phyloP scores from a whole-genome alignment of 2,329 filamentous ascomycete species.

The Sarocladium oryzae region DNA sequence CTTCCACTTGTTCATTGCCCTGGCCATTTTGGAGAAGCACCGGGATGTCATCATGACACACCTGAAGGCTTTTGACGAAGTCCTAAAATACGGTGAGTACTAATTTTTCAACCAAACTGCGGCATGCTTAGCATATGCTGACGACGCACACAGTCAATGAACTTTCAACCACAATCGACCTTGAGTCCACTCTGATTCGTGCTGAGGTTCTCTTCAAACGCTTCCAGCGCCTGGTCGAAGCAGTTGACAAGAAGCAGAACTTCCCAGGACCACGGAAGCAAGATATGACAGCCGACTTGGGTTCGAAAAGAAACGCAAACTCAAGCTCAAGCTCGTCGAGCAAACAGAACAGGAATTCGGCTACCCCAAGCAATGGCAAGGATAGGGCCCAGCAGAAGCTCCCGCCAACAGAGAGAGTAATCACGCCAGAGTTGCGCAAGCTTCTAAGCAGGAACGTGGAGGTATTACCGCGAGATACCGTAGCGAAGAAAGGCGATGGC shows the following conservation, averaged over 20 bases:
- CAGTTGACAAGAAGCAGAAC: conserved; percentile 84
- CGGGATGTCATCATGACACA: conserved; percentile 95
- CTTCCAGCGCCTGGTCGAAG: conserved; percentile 83
- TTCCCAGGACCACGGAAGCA: conserved; percentile 54
- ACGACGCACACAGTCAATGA: conserved; percentile 66
- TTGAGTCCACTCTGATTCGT: conserved; percentile 76
- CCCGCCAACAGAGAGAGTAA: conserved; percentile 36
- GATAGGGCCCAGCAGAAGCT: conserved; percentile 21
- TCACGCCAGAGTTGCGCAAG: conserved; percentile 50
- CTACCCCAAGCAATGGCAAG: conserved; percentile 17
- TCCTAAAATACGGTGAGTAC: conserved; percentile 82
- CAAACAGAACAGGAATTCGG: conserved; percentile 11
- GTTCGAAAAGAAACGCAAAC: conserved; percentile 5
- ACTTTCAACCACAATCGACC: conserved; percentile 85
- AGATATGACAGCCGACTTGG: conserved; percentile 14
- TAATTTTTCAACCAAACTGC: not conserved
- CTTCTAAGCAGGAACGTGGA: conserved; percentile 44
- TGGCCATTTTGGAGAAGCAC: conserved; percentile 93
- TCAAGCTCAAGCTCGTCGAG: conserved; percentile 12
- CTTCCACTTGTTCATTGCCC: conserved; percentile 89
- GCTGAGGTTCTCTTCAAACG: conserved; percentile 84
- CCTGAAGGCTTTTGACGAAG: conserved; percentile 89
- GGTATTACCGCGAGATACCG: conserved; percentile 31
- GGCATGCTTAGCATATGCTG: not conserved
- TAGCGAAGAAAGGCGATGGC: conserved; percentile 29